Evolutionary conservation across 2,329 filamentous ascomycete genomes (phyloP).

Genomic region (Sordariomycetes sp.): DNA sequence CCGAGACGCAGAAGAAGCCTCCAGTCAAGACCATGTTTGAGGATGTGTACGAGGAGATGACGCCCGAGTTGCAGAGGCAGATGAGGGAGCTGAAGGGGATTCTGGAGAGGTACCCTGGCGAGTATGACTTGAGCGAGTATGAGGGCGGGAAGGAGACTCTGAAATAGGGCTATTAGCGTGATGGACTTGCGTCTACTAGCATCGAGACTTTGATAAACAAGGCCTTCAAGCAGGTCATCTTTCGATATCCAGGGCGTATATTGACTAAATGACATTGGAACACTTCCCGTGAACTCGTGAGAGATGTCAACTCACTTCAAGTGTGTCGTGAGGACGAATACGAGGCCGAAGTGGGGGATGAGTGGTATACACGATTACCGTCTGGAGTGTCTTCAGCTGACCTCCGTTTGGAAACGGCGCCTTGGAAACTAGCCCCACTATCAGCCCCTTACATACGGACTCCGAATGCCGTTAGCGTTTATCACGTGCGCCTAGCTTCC

Average conservation of each 20-base stretch:
- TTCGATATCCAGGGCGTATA: too few relatives aligned
- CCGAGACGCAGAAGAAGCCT: slow-evolving; percentile 71
- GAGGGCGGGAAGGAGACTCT: slow-evolving; percentile 51
- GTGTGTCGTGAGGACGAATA: too few relatives aligned
- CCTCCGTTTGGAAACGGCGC: too few relatives aligned
- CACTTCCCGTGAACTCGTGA: too few relatives aligned
- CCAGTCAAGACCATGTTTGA: slow-evolving; percentile 62
- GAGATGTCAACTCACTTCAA: too few relatives aligned
- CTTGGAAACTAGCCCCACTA: not conserved
- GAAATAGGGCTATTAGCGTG: not conserved
- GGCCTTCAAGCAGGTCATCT: not conserved
- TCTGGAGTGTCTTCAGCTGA: too few relatives aligned
- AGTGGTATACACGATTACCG: too few relatives aligned
- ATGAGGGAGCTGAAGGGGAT: slow-evolving; percentile 59
- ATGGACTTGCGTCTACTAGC: too few relatives aligned
- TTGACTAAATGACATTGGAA: too few relatives aligned
- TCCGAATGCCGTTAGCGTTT: not conserved
- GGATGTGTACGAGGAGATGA: slow-evolving; percentile 81
- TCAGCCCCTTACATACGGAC: not conserved
- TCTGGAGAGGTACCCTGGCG: slow-evolving; percentile 73
- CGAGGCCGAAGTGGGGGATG: too few relatives aligned
- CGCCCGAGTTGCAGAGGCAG: slow-evolving; percentile 64
- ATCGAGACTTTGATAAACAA: not conserved
- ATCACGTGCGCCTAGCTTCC: not conserved
- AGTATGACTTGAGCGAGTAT: slow-evolving; percentile 73